These are phyloP conservation scores for Leccinum barrowsii DNA, from an alignment of 768 basidiomycete species.

Conservation along the genomic window DNA sequence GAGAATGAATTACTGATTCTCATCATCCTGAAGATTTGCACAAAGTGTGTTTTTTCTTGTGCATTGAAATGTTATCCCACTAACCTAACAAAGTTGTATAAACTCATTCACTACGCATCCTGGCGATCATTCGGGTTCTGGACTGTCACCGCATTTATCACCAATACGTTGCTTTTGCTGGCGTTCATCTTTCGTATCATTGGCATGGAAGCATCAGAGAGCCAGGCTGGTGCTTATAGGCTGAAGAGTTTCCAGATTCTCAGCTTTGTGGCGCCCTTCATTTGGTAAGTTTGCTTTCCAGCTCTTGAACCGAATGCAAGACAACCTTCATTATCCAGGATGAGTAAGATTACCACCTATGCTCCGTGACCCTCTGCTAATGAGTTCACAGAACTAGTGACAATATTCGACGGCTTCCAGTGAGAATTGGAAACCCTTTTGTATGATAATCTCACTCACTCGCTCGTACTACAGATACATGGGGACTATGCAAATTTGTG, in stretches of 20 bases:
- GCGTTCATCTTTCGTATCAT: slow-evolving; percentile 73
- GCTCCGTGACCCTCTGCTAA: not conserved
- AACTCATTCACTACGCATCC: slow-evolving; percentile 70
- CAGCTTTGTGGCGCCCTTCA: slow-evolving; percentile 82
- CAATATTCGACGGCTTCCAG: slow-evolving; percentile 81
- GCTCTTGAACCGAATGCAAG: not conserved
- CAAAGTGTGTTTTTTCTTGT: slow-evolving; percentile 15
- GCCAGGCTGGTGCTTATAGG: slow-evolving; percentile 38
- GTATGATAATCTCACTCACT: not conserved
- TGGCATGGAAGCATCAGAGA: slow-evolving; percentile 41
- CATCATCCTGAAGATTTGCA: slow-evolving; percentile 17
- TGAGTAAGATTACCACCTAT: slow-evolving; percentile 54
- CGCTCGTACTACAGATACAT: slow-evolving; percentile 54
- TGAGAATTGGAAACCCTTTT: slow-evolving; percentile 28
- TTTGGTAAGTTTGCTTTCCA: slow-evolving; percentile 56
- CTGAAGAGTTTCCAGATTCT: slow-evolving; percentile 83
- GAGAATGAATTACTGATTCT: slow-evolving; percentile 38
- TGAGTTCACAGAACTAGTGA: slow-evolving; percentile 57
- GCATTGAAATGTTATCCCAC: not conserved
- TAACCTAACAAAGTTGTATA: slow-evolving; percentile 50
- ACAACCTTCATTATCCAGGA: slow-evolving; percentile 45
- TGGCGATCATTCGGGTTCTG: slow-evolving; percentile 83
- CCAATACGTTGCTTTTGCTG: slow-evolving; percentile 65
- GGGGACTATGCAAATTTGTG: slow-evolving; percentile 92
- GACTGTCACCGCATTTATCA: slow-evolving; percentile 66